Base-by-base conservation (phyloP, 2,329 filamentous ascomycete species). In the Aspergillus cejpii region DNA sequence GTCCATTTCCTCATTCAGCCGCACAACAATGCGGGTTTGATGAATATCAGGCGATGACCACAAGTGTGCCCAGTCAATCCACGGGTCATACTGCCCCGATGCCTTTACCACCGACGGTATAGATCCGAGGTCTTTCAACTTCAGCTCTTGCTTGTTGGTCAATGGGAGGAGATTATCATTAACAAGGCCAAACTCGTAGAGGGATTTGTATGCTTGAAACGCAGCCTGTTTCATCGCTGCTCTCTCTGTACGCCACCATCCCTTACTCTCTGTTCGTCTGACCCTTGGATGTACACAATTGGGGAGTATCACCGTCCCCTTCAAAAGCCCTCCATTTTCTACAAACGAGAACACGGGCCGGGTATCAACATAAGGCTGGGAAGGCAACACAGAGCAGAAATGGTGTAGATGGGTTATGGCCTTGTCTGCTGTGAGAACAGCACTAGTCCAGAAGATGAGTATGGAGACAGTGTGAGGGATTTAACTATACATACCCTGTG, bases 141-240 rank as follows among this genome's bases (percentile, higher is more conserved):
- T 46, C 3, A 57, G 44, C n/a, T 61, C 54, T 8, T 48, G 44
- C 11, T 75, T 68, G 6, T 46, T 48, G 1, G 53, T 55, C 6
- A 67, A 58, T 3, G 91, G 91, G 31, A 95, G 72, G 0, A 96
- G 67, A 55, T 94, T 75, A 11, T 94, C 79, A 49, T 87, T 89
- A 1, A 97, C 66, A 4, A 96, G 70, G 0, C 84, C 84, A 20
- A 78, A 83, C 6, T 77, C 55, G 59, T 91, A 81, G 0, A 97
- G 72, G 4, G 73, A 73, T 17, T 78, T 67, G 58, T 90, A 95
- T 1, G 89, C 86, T 57, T 87, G 79, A 49, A 94, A 92, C 0
- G 87, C 85, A 1, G 84, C 87, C 63, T 96, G 91, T 58, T 85
- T 87, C 53, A 74, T 81, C 0, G 89, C 88, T 53, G 80, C 81